phyloP scores from a whole-genome alignment of 2,329 filamentous ascomycete species.

The Chrysoporthe deuterocubensis region DNA sequence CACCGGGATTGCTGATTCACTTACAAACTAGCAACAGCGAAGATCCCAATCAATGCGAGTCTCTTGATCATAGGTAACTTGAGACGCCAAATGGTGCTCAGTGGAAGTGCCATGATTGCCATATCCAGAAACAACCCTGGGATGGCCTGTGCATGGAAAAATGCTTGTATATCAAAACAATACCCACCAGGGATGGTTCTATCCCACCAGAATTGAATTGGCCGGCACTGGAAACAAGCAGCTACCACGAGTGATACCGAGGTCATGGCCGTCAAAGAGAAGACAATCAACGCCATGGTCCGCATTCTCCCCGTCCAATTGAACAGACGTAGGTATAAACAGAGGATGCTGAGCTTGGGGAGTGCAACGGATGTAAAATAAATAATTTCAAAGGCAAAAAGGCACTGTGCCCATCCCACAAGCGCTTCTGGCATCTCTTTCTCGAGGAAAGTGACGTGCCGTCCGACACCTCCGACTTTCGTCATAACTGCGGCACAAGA shows the following conservation, averaged over 20 bases:
- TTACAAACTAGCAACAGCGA: slow-evolving; percentile 36
- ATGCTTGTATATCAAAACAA: slow-evolving; percentile 39
- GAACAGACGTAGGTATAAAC: slow-evolving; percentile 38
- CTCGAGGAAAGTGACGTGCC: slow-evolving; percentile 31
- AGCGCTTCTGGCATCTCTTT: slow-evolving; percentile 28
- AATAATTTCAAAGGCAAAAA: slow-evolving; percentile 36
- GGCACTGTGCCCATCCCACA: slow-evolving; percentile 33
- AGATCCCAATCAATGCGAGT: slow-evolving; percentile 35
- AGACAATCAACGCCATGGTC: slow-evolving; percentile 27
- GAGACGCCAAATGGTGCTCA: slow-evolving; percentile 36
- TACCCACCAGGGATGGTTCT: slow-evolving; percentile 43
- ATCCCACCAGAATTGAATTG: slow-evolving; percentile 50
- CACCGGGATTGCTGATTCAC: slow-evolving; percentile 3
- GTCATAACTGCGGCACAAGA: slow-evolving; percentile 31
- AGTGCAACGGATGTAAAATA: slow-evolving; percentile 37
- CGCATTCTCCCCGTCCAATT: slow-evolving; percentile 34
- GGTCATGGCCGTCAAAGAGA: slow-evolving; percentile 31
- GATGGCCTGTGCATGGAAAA: slow-evolving; percentile 35
- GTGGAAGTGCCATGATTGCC: slow-evolving; percentile 35
- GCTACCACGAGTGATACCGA: slow-evolving; percentile 33
- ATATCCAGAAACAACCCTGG: slow-evolving; percentile 35
- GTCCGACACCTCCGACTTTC: slow-evolving; percentile 34
- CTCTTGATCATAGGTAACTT: slow-evolving; percentile 34
- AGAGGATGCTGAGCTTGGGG: slow-evolving; percentile 38
- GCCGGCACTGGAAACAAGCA: slow-evolving; percentile 42